phyloP scores from a whole-genome alignment of 1,284 basidiomycete species.

The Rhodotorula mucilaginosa region DNA sequence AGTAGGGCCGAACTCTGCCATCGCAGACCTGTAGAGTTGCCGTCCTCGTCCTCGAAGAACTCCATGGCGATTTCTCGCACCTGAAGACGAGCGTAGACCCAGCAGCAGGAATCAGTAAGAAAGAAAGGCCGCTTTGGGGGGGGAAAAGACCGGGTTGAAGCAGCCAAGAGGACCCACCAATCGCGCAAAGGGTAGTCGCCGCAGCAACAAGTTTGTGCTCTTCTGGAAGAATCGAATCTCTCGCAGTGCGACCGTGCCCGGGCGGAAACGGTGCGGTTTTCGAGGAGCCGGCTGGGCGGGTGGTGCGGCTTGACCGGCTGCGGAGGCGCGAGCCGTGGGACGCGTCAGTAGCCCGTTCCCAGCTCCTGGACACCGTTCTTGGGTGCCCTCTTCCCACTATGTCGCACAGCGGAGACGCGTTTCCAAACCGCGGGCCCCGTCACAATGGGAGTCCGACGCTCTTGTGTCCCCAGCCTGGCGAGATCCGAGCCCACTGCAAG shows the following conservation, averaged over 20 bases:
- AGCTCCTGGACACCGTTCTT: too few relatives aligned
- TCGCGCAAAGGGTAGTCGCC: slow-evolving; percentile 85
- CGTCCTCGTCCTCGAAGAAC: slow-evolving; percentile 40
- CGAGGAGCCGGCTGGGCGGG: background rate
- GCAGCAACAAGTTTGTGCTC: slow-evolving; percentile 79
- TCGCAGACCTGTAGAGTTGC: slow-evolving; percentile 58
- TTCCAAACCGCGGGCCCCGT: too few relatives aligned
- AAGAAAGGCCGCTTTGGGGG: background rate
- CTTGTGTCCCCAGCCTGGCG: too few relatives aligned
- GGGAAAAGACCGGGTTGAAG: too few relatives aligned
- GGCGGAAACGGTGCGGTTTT: slow-evolving; percentile 66
- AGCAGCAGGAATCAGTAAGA: too few relatives aligned
- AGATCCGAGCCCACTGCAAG: too few relatives aligned
- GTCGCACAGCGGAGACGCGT: too few relatives aligned
- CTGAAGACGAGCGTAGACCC: slow-evolving; percentile 51
- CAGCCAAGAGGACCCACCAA: slow-evolving; percentile 59
- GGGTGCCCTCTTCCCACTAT: too few relatives aligned
- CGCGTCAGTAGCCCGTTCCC: too few relatives aligned
- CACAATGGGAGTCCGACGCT: background rate
- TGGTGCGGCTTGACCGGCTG: background rate
- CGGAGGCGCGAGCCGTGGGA: background rate
- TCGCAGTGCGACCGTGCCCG: slow-evolving; percentile 80
- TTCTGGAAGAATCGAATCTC: slow-evolving; percentile 94
- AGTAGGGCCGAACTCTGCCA: slow-evolving; percentile 90
- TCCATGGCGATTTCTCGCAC: slow-evolving; percentile 87